A percentile compares a stretch with the other conserved stretches of the same genome.
phyloP scores from a whole-genome alignment of 2,329 filamentous ascomycete genomes.

The Lecanicillium sp. region DNA sequence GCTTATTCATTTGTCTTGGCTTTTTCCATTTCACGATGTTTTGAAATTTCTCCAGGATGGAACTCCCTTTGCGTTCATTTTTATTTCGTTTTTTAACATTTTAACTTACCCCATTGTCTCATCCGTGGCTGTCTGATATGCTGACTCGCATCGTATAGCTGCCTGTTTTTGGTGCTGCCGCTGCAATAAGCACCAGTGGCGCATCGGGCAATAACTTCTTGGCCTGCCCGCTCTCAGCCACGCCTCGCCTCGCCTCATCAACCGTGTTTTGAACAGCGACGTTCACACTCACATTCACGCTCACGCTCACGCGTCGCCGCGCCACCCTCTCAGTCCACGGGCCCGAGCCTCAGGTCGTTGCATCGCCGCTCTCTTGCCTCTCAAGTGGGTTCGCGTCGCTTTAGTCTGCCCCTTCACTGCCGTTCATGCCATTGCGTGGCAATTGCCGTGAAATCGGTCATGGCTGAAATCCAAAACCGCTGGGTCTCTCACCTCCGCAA shows the following conservation, averaged over 20 bases:
- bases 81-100: not conserved
- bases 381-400: not conserved
- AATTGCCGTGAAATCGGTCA: conserved; percentile 1
- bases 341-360: not conserved
- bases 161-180: not conserved
- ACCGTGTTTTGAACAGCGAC: not conserved
- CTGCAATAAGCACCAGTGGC: conserved; percentile 3
- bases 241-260: not conserved
- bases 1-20: too few relatives aligned
- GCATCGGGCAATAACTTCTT: not conserved
- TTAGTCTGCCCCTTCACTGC: not conserved
- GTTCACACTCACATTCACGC: not conserved
- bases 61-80: not conserved
- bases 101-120: not conserved
- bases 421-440: not conserved
- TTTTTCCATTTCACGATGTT: too few relatives aligned
- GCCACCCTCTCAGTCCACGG: not conserved
- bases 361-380: not conserved
- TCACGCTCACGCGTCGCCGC: not conserved
- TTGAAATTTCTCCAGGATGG: not conserved
- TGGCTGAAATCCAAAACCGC: conserved; percentile 14
- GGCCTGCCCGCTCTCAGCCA: not conserved
- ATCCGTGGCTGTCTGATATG: not conserved
- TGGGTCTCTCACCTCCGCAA: conserved; percentile 22
- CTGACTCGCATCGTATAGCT: conserved; percentile 6